Evolutionary conservation across 179 eudicot species (phyloP).

Genomic region (Actinidia arguta): DNA sequence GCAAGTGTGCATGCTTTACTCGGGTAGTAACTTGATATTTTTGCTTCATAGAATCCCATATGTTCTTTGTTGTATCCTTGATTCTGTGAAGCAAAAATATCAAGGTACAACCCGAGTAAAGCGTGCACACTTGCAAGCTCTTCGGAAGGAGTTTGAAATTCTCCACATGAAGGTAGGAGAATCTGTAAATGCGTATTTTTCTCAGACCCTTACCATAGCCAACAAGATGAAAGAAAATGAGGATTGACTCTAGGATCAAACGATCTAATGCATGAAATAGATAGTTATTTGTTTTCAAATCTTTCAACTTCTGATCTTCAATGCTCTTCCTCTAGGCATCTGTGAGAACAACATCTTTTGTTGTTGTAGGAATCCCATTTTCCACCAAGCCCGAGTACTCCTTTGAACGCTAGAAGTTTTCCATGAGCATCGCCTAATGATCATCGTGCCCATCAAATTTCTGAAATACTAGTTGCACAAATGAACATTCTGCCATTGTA

Average conservation of each 20-base stretch:
- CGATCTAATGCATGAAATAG: not conserved
- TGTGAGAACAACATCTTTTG: too few relatives aligned
- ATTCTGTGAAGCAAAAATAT: not conserved
- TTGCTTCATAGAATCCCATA: not conserved
- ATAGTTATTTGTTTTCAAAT: too few relatives aligned
- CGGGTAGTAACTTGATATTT: not conserved
- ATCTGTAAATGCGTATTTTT: too few relatives aligned
- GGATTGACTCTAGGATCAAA: not conserved
- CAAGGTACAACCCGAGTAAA: not conserved
- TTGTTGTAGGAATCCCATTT: conserved; percentile 2
- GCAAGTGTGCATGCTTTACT: too few relatives aligned
- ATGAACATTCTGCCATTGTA: not conserved
- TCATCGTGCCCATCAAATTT: not conserved
- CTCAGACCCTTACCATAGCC: too few relatives aligned
- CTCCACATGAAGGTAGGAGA: too few relatives aligned
- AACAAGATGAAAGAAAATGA: not conserved
- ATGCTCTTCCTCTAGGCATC: too few relatives aligned
- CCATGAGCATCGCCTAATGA: not conserved
- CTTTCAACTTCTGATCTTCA: too few relatives aligned
- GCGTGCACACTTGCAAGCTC: too few relatives aligned
- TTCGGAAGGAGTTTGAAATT: too few relatives aligned
- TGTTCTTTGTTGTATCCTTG: not conserved
- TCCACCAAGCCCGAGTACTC: conserved; percentile 4
- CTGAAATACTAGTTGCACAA: not conserved
- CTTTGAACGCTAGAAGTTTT: not conserved